These are phyloP conservation scores for Zygoascus meyerae DNA, from an alignment of 1,139 yeast genomes.

Conservation along the genomic window DNA sequence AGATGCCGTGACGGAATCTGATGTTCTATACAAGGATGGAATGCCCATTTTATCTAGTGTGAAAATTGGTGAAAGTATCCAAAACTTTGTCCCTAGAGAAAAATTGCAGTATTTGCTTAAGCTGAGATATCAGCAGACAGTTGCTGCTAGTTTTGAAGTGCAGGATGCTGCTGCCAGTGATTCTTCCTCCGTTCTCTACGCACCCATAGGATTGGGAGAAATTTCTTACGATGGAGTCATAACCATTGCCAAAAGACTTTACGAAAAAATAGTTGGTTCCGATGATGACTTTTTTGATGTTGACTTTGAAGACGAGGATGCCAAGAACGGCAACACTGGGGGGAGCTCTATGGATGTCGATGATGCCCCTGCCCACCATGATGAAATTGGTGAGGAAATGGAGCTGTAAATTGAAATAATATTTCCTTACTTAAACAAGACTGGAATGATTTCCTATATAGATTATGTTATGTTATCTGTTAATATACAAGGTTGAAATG, in stretches of 20 bases:
- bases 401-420: conserved; percentile 39
- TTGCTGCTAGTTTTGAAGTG: conserved; percentile 11
- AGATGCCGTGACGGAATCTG: conserved; percentile 51
- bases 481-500: conserved; percentile 1
- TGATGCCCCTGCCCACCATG: conserved; percentile 18
- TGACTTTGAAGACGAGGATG: conserved; percentile 93
- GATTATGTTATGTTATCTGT: background rate
- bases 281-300: conserved; percentile 95
- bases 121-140: conserved; percentile 65
- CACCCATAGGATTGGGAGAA: conserved; percentile 70
- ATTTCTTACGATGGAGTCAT: conserved; percentile 86
- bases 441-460: background rate
- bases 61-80: conserved; percentile 77
- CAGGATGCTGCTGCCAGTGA: conserved; percentile 6
- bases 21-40: conserved; percentile 54
- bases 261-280: conserved; percentile 75
- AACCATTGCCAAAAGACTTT: conserved; percentile 71
- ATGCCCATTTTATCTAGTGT: conserved; percentile 71
- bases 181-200: conserved; percentile 38
- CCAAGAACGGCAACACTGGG: conserved; percentile 4
- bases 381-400: conserved; percentile 66
- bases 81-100: conserved; percentile 76
- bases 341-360: conserved; percentile 8
- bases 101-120: conserved; percentile 73
- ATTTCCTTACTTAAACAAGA: no score